Percentiles rank a stretch among this genome's conserved stretches.
Conservation (phyloP, 768 basidiomycete species). For the Russula sp. region DNA sequence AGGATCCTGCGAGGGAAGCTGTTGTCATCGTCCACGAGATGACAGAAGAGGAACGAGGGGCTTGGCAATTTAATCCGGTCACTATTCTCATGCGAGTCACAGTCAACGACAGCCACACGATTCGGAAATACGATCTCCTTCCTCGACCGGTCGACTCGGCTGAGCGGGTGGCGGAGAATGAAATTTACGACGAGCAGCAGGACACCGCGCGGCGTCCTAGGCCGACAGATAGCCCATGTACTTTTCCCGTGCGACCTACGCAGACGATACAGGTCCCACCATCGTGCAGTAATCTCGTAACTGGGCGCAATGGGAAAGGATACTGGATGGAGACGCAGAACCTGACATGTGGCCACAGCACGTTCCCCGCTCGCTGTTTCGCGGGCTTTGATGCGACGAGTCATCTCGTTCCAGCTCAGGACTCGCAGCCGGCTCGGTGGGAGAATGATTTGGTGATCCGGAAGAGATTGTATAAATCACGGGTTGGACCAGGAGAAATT, state of each 20-base stretch:
- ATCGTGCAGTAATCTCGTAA: conserved; percentile 28
- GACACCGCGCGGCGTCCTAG: background rate
- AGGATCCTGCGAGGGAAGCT: conserved; percentile 27
- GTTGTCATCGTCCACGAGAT: conserved; percentile 27
- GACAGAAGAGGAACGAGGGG: conserved; percentile 23
- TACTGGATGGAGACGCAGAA: conserved; percentile 35
- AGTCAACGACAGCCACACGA: conserved; percentile 25
- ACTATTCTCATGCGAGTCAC: conserved; percentile 30
- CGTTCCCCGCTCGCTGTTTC: conserved; percentile 31
- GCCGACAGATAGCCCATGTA: conserved; percentile 26
- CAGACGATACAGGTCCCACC: conserved; percentile 28
- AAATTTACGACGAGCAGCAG: background rate
- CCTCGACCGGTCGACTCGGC: conserved; percentile 23
- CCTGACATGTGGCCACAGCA: conserved; percentile 26
- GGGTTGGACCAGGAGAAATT: conserved; percentile 32
- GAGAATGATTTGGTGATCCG: conserved; percentile 26
- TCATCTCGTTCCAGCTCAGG: conserved; percentile 10
- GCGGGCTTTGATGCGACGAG: conserved; percentile 30
- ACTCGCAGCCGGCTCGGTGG: conserved; percentile 13
- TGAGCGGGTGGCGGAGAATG: background rate
- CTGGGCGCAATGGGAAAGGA: conserved; percentile 33
- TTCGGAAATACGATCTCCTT: conserved; percentile 31
- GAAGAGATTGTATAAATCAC: conserved; percentile 29
- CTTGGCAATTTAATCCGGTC: conserved; percentile 32
- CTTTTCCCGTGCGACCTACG: conserved; percentile 27